Evolutionary conservation across 441 rosid genomes (phyloP).

Genomic region (Eutrema salsugineum): DNA sequence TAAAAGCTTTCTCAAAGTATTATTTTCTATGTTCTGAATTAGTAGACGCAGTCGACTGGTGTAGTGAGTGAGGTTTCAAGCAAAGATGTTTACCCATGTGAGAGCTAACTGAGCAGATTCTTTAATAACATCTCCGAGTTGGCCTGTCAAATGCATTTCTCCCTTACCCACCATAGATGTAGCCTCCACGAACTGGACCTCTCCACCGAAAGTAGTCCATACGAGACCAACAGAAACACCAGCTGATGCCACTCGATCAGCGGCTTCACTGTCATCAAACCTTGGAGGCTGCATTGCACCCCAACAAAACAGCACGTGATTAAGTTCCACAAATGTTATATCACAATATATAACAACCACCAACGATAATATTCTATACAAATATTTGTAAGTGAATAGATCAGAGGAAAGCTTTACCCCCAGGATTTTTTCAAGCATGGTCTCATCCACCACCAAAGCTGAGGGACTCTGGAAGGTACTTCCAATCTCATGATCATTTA

Average conservation of each 20-base stretch:
- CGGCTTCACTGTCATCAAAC: slow-evolving; percentile 89
- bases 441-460: slow-evolving; percentile 79
- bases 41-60: background rate
- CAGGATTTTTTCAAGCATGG: slow-evolving; percentile 85
- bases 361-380: background rate
- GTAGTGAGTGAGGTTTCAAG: background rate
- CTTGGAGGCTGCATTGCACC: slow-evolving; percentile 82
- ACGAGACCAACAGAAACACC: slow-evolving; percentile 97
- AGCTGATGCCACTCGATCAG: slow-evolving; percentile 87
- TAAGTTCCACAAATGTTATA: background rate
- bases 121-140: slow-evolving; percentile 97
- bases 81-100: slow-evolving; percentile 77
- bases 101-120: slow-evolving; percentile 98
- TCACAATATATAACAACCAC: background rate
- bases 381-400: background rate
- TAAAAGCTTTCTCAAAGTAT: background rate
- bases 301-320: background rate
- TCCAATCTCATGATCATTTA: slow-evolving; percentile 73
- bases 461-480: slow-evolving; percentile 64
- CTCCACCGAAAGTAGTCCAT: slow-evolving; percentile 98
- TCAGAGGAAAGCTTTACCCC: slow-evolving; percentile 54
- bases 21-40: background rate
- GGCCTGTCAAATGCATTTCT: slow-evolving; percentile 94
- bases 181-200: slow-evolving; percentile 97
- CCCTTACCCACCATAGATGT: slow-evolving; percentile 91